Evolutionary conservation across 257 asterid species (phyloP), one percentile per base, ranked within the genome.

Genomic region (Capsicum chinense): DNA sequence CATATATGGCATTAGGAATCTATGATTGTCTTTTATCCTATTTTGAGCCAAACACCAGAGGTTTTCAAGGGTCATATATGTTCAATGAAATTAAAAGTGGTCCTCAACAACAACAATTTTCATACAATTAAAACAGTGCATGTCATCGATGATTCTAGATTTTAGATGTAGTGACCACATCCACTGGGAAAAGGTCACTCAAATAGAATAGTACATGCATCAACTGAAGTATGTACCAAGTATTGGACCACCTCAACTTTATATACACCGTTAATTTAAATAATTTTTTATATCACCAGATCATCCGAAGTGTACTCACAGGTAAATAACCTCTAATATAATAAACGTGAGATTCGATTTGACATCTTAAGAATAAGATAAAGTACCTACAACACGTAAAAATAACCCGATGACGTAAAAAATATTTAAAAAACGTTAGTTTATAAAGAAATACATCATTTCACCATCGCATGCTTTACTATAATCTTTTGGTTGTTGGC

Each of bases 1-100:
- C 4, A 66, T 12, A 0, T 4, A 33, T 66, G 69, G 39, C 73
- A 66, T 33, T 66, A 66, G 73, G 73, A 66, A 66, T 3, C 48
- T 66, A 2, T 35, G 11, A 33, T 12, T 11, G 17, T 68, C 54
- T 68, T 37, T 7, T 2, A 68, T 68, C 47, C 78, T 37, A 68
- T 68, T 67, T 68, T 68, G n/a, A 16, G 78, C 78, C 54, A 39
- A 66, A 68, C 78, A 68, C 78, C 7, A 37, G 78, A 37, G 78
- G 13, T 68, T 68, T 68, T 68, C 78, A 68, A 68, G 50, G 54
- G 78, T 37, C 78, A 39, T 39, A 7, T 39, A 7, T 68, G 39
- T 68, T 68, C 54, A 15, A 68, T 37, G 26, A 68, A 39, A 66
- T 44, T 44, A 15, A 66, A 33, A 64, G 78, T 68, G 78, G 78